phyloP scores from a whole-genome alignment of 2,329 filamentous ascomycete species.

The Orbilia blumenaviensis region DNA sequence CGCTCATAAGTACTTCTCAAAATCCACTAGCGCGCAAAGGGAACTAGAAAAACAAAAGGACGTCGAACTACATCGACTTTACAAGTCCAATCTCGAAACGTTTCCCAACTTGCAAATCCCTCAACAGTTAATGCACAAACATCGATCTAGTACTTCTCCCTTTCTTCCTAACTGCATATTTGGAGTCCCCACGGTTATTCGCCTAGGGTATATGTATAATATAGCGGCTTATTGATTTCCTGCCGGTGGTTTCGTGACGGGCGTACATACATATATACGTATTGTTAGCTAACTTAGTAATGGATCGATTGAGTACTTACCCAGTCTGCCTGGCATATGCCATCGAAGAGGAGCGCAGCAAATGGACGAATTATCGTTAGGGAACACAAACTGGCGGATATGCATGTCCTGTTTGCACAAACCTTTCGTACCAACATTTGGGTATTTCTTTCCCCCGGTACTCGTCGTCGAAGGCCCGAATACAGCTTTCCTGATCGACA shows the following conservation, averaged over 20 bases:
- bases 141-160: neutral
- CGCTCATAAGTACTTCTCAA: neutral
- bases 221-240: neutral
- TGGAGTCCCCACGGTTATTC: neutral
- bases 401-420: constrained; percentile 4
- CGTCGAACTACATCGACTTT: too few species aligned
- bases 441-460: neutral
- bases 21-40: too few species aligned
- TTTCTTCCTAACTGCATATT: neutral
- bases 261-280: too few species aligned
- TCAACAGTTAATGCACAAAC: constrained; percentile 1
- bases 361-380: neutral
- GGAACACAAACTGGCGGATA: neutral
- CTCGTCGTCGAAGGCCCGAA: neutral
- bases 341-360: constrained; percentile 3
- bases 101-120: neutral
- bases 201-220: neutral
- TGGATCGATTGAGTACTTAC: too few species aligned
- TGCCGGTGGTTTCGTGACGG: neutral
- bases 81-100: neutral
- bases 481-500: neutral
- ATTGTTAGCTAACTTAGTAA: too few species aligned
- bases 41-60: too few species aligned
- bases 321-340: neutral
- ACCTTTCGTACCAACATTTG: neutral